Percentiles rank a stretch among this genome's conserved stretches.
Conservation (phyloP, 2,329 filamentous ascomycete genomes). For the Decorospora gaudefroyi region DNA sequence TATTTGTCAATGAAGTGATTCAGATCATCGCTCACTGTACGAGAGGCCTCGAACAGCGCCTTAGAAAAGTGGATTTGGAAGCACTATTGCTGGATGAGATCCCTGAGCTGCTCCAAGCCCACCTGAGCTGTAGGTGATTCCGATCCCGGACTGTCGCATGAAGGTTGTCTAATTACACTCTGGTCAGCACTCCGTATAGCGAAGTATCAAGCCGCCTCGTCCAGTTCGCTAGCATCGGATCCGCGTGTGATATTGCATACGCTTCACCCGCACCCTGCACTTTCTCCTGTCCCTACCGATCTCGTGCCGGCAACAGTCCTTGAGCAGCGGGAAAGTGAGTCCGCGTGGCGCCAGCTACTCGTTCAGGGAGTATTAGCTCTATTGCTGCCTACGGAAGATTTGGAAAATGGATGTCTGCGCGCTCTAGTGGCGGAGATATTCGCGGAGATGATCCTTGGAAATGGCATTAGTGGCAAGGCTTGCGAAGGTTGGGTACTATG, state of each 20-base stretch:
- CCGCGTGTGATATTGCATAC: constrained; percentile 78
- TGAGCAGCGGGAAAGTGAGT: constrained; percentile 76
- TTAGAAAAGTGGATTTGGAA: constrained; percentile 82
- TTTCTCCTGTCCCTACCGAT: constrained; percentile 73
- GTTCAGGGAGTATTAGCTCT: constrained; percentile 80
- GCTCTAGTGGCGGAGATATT: constrained; percentile 84
- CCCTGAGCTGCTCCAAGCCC: constrained; percentile 76
- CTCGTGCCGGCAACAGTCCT: constrained; percentile 57
- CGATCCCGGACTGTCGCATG: constrained; percentile 23
- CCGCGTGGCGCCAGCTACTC: constrained; percentile 83
- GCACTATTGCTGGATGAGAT: constrained; percentile 84
- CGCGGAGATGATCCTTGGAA: constrained; percentile 86
- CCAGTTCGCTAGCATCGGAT: constrained; percentile 64
- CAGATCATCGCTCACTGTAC: constrained; percentile 93
- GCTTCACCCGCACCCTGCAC: constrained; percentile 76
- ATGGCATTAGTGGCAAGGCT: constrained; percentile 75
- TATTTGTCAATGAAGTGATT: constrained; percentile 84
- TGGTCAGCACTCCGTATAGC: constrained; percentile 72
- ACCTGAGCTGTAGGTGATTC: constrained; percentile 70
- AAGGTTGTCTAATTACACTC: constrained; percentile 30
- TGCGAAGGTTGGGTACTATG: constrained; percentile 89
- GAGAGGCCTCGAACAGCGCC: constrained; percentile 80
- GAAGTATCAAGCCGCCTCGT: constrained; percentile 59
- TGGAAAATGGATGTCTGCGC: constrained; percentile 84
- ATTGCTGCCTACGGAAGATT: constrained; percentile 87